A percentile compares a stretch with the other conserved stretches of the same genome.
phyloP scores from a whole-genome alignment of 1,284 basidiomycete genomes.

The Athelia psychrophila region DNA sequence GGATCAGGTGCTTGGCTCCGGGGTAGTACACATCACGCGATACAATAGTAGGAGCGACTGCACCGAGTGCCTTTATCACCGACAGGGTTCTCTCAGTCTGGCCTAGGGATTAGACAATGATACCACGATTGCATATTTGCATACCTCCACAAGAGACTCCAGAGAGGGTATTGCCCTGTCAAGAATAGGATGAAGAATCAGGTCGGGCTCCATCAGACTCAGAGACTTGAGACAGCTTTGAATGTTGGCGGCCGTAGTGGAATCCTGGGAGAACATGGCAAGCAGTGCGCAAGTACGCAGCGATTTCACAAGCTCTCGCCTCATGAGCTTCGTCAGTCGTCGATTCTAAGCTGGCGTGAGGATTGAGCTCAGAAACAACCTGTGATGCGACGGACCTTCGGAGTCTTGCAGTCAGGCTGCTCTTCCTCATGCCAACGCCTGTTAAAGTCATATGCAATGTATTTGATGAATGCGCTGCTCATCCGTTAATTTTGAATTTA shows the following conservation, averaged over 20 bases:
- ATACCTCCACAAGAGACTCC: constrained; percentile 81
- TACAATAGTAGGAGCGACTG: constrained; percentile 76
- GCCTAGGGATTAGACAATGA: not conserved
- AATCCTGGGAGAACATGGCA: constrained; percentile 88
- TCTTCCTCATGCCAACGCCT: constrained; percentile 86
- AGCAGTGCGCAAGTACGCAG: constrained; percentile 82
- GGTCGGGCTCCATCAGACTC: constrained; percentile 83
- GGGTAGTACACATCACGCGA: constrained; percentile 76
- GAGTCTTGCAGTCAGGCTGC: constrained; percentile 80
- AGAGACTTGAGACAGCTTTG: constrained; percentile 73
- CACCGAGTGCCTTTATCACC: constrained; percentile 84
- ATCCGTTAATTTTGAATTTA: constrained; percentile 5
- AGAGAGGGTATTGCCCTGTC: constrained; percentile 86
- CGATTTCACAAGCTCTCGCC: constrained; percentile 81
- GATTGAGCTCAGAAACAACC: not conserved
- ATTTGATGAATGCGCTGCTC: constrained; percentile 86
- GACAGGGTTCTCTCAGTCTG: constrained; percentile 66
- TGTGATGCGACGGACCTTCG: constrained; percentile 40
- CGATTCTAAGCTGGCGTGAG: constrained; percentile 44
- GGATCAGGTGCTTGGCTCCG: constrained; percentile 80
- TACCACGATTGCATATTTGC: constrained; percentile 12
- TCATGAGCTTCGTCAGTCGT: constrained; percentile 79
- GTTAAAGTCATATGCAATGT: constrained; percentile 85
- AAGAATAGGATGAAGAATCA: constrained; percentile 83
- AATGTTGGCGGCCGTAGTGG: constrained; percentile 60